phyloP scores from a whole-genome alignment of 1,284 basidiomycete species.

The Schizopora paradoxa region DNA sequence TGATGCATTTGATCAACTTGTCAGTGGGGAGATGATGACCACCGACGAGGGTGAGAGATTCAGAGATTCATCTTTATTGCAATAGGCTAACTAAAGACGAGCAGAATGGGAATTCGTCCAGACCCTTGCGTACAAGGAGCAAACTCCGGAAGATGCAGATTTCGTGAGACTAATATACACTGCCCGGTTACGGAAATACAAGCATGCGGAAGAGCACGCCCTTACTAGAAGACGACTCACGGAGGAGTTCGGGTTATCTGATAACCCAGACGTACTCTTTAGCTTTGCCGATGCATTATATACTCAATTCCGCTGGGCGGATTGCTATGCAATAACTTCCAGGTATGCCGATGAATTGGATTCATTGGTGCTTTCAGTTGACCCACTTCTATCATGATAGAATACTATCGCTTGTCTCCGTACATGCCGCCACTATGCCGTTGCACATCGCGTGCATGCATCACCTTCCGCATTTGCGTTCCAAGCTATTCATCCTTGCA shows the following conservation, averaged over 20 bases:
- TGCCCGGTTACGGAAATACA: slow-evolving; percentile 85
- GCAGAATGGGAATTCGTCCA: slow-evolving; percentile 96
- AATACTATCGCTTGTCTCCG: slow-evolving; percentile 74
- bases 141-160: slow-evolving; percentile 81
- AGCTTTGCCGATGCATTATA: slow-evolving; percentile 92
- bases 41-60: slow-evolving; percentile 71
- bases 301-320: slow-evolving; percentile 84
- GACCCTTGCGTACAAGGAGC: slow-evolving; percentile 75
- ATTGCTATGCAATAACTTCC: slow-evolving; percentile 86
- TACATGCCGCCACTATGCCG: slow-evolving; percentile 84
- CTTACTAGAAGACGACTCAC: slow-evolving; percentile 69
- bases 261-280: slow-evolving; percentile 90
- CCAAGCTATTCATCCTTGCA: slow-evolving; percentile 90
- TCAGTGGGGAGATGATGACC: slow-evolving; percentile 91
- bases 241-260: slow-evolving; percentile 72
- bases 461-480: slow-evolving; percentile 86
- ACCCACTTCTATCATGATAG: slow-evolving; percentile 35
- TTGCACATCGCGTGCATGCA: slow-evolving; percentile 97
- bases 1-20: slow-evolving; percentile 88
- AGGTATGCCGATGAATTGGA: slow-evolving; percentile 41
- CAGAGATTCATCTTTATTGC: slow-evolving; percentile 6
- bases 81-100: not conserved
- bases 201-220: slow-evolving; percentile 77
- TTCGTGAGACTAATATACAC: slow-evolving; percentile 92
- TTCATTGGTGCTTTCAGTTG: not conserved